Evolutionary conservation across 345 rosid genomes (phyloP), one percentile per base, ranked within the genome.

Genomic region (Gossypium longicalyx): DNA sequence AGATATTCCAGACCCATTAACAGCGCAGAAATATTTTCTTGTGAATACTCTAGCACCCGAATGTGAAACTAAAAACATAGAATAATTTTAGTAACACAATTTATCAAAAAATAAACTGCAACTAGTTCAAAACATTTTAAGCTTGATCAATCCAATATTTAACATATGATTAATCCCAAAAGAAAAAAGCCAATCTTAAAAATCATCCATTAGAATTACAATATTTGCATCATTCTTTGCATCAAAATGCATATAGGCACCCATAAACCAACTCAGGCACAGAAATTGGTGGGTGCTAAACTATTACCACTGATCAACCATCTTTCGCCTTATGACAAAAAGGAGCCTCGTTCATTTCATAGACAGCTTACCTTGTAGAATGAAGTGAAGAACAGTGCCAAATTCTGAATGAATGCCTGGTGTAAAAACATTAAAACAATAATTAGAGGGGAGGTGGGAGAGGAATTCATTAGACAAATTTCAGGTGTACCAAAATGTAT

Each of bases 391-490:
- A 96, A 96, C 71, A 96, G 79, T 20, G 98, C 97, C 89, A 93
- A 80, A 74, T 96, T 96, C 91, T 96, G 99, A 80, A 91, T 96
- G 80, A 96, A 96, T 70, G 98, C 99, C 99, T 93, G 88, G 59
- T 72, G 64, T 65, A 76, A 73, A 68, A 80, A 54, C 68, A 76
- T 54, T 19, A 72, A 53, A 48, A 48, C 12, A 34, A 71, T 4
- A 9, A 23, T 6, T 34, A 34, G 41, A 5, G 41, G 41, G 41
- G 41, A 34, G 41, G 41, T 7, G 41, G 41, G 41, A 34, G 7
- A 34, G 41, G 41, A 34, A 34, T 44, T 9, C 19, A 73, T 27
- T 12, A 65, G 60, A 47, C 62, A 34, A 19, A 68, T 56, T 62
- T 53, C 51, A 12, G 70, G 63, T 70, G 23, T 11, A 59, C 60